Evolutionary conservation across 2,329 filamentous ascomycete species (phyloP), one percentile per base, ranked within the genome.

Genomic region (Beauveria australis): DNA sequence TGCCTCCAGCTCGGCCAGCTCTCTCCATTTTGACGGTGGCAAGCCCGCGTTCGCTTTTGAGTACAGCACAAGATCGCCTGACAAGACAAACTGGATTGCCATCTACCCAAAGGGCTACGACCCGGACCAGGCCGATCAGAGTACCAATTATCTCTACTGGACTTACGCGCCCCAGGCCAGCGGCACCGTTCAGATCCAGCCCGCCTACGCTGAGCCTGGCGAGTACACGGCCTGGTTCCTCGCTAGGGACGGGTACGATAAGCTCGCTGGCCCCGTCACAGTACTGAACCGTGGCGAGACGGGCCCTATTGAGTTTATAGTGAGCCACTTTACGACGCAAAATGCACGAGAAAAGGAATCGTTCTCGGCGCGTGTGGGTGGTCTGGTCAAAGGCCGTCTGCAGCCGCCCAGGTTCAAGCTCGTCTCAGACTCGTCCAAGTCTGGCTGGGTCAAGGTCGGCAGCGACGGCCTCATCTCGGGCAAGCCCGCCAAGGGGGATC

Each of bases 381-480:
- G 75, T 5, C 65, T 78, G 16, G 59, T 77, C 16, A 68, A 61
- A 7, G 70, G 68, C 24, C 64, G 60, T 18, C 65, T 65, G 16
- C 66, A 66, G 48, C 26, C 60, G 16, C 53, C 62, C 0, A 68
- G 71, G 18, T 66, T 44, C 9, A 76, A 73, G 49, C 64, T 69
- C 40, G 70, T 69, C 8, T 58, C 64, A 5, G 61, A 65, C 33
- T 61, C 58, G 12, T 61, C 62, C 2, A 65, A 66, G n/a, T 59
- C 53, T 48, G 64, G 64, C 26, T 78, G 76, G 76, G 64, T 74
- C 41, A 55, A 63, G 0, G 65, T 77, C 6, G 67, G 67, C 16
- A 3, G 63, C 14, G 68, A 71, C 5, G 76, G 76, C 14, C 52
- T 66, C 30, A 62, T 78, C 46, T 70, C 68, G n/a, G 75, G 76